phyloP scores from a whole-genome alignment of 2,329 filamentous ascomycete species.

The Phialocephala sp. region DNA sequence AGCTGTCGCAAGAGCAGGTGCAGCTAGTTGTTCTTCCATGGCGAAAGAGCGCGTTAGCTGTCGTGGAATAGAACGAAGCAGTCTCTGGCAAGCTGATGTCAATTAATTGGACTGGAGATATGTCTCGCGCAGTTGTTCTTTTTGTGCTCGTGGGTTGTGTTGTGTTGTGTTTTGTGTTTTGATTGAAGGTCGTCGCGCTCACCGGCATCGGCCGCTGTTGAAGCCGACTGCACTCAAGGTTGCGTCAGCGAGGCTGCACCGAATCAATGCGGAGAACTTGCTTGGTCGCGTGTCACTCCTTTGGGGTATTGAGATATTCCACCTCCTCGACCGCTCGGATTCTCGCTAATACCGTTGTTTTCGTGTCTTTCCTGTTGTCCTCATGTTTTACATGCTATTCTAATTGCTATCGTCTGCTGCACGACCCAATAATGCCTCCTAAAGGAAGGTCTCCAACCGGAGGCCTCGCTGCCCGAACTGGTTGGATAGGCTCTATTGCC shows the following conservation, averaged over 20 bases:
- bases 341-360: background rate
- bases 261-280: background rate
- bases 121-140: background rate
- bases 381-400: background rate
- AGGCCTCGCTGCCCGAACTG: conserved; percentile 34
- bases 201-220: background rate
- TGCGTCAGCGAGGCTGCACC: conserved; percentile 12
- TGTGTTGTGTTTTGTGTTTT: background rate
- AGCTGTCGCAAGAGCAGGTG: conserved; percentile 60
- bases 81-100: background rate
- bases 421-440: conserved; percentile 27
- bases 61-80: background rate
- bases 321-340: too few relatives aligned
- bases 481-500: conserved; percentile 41
- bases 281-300: background rate
- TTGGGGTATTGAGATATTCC: too few relatives aligned
- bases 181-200: background rate
- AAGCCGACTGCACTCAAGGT: background rate
- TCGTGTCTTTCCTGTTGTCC: background rate
- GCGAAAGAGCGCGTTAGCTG: background rate
- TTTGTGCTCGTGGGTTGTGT: background rate
- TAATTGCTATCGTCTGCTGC: too few relatives aligned
- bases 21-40: conserved; percentile 65
- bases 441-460: conserved; percentile 29
- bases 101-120: background rate